A percentile compares a stretch with the other conserved stretches of the same genome.
Evolutionary conservation across 1,284 basidiomycete genomes (phyloP).

Genomic region (Ganoderma resinaceum): DNA sequence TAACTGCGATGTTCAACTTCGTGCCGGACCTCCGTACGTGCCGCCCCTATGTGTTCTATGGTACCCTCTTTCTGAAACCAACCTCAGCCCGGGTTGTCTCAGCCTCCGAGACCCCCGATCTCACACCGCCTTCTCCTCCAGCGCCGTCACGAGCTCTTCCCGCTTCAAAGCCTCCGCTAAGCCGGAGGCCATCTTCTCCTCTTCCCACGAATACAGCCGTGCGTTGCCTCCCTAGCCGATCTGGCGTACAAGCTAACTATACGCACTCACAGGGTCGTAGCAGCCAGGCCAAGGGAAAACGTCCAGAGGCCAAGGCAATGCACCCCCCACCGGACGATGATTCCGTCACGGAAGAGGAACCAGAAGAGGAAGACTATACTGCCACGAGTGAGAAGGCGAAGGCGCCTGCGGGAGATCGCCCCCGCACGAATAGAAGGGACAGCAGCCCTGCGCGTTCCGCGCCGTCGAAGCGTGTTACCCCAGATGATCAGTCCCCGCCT

Average conservation of each 20-base stretch:
- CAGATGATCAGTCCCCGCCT: constrained; percentile 23
- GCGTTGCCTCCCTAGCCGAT: not conserved
- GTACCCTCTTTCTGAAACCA: constrained; percentile 15
- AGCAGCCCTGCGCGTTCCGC: constrained; percentile 22
- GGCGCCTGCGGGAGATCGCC: constrained; percentile 20
- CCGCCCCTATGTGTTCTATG: constrained; percentile 12
- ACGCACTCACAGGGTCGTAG: not conserved
- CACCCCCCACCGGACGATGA: constrained; percentile 37
- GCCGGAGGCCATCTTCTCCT: constrained; percentile 16
- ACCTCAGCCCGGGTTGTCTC: constrained; percentile 39
- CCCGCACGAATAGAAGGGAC: constrained; percentile 8
- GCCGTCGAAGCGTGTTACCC: constrained; percentile 29
- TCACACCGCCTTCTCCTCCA: constrained; percentile 30
- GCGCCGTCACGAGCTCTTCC: constrained; percentile 18
- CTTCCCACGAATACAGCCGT: constrained; percentile 9
- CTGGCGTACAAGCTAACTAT: constrained; percentile 8
- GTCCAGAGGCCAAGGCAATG: constrained; percentile 15
- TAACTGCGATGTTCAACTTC: constrained; percentile 75
- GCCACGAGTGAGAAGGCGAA: constrained; percentile 30
- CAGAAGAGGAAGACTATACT: constrained; percentile 29
- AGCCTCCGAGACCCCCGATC: constrained; percentile 33
- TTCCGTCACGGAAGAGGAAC: constrained; percentile 57
- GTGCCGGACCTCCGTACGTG: constrained; percentile 66
- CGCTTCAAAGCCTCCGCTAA: constrained; percentile 16
- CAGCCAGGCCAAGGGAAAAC: constrained; percentile 5